Conservation (phyloP, 1,139 yeast species). For the Debaryomyces robertsiae region DNA sequence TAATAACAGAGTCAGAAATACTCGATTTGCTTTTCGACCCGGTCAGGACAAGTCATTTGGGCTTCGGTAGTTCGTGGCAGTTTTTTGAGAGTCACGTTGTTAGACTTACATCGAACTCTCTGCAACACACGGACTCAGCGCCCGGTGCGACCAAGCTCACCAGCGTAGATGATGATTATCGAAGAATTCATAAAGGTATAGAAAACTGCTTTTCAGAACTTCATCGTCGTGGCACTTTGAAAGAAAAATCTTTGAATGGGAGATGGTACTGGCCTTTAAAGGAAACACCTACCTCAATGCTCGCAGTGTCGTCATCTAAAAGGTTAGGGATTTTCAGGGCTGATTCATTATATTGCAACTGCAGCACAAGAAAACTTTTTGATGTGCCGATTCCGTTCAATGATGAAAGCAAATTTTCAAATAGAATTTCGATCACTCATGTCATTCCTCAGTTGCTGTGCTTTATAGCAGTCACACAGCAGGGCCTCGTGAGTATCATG, state of each 20-base stretch:
- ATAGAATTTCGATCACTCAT: slow-evolving; percentile 55
- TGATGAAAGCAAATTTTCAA: slow-evolving; percentile 44
- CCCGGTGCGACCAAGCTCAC: slow-evolving; percentile 25
- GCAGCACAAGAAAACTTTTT: slow-evolving; percentile 51
- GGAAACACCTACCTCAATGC: slow-evolving; percentile 21
- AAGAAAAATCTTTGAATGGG: slow-evolving; percentile 18
- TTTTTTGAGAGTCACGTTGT: slow-evolving; percentile 35
- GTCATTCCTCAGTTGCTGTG: slow-evolving; percentile 59
- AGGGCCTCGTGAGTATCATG: slow-evolving; percentile 59
- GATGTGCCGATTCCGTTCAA: slow-evolving; percentile 33
- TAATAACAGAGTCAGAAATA: slow-evolving; percentile 39
- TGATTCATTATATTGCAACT: slow-evolving; percentile 52
- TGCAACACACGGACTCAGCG: slow-evolving; percentile 8
- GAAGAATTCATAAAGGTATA: slow-evolving; percentile 33
- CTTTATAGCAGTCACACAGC: slow-evolving; percentile 56
- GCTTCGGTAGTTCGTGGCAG: slow-evolving; percentile 49
- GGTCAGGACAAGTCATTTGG: slow-evolving; percentile 43
- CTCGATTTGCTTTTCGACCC: slow-evolving; percentile 41
- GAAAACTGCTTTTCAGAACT: slow-evolving; percentile 5
- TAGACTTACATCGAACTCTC: slow-evolving; percentile 12
- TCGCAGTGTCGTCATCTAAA: slow-evolving; percentile 48
- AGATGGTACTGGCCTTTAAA: slow-evolving; percentile 12
- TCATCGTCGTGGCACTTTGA: neutral
- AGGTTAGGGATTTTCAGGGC: slow-evolving; percentile 51
- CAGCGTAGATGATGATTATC: slow-evolving; percentile 40